phyloP scores from a whole-genome alignment of 148 eudicot genomes.

The Rhododendron molle region DNA sequence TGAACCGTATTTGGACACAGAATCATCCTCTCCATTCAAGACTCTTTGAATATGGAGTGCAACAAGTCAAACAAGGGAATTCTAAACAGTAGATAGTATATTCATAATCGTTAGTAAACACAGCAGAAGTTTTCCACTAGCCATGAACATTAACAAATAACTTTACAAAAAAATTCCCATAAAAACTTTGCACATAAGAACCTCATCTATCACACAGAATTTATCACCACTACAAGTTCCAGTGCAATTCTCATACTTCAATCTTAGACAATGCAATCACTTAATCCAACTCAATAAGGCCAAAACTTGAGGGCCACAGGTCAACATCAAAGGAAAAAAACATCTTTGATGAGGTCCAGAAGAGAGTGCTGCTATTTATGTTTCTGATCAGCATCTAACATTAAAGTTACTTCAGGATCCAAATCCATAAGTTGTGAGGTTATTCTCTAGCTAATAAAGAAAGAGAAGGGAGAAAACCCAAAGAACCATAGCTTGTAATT shows the following conservation, averaged over 20 bases:
- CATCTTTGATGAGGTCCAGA: not conserved
- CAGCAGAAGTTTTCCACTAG: not conserved
- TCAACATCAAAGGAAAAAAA: not conserved
- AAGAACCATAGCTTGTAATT: not conserved
- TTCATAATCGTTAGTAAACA: not conserved
- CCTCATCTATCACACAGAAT: not conserved
- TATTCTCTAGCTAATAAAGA: not conserved
- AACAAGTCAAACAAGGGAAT: no score
- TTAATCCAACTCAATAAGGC: not conserved
- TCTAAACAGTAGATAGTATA: not conserved
- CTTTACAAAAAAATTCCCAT: not conserved
- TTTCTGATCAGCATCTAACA: not conserved
- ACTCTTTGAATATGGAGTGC: not conserved
- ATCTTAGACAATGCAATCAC: not conserved
- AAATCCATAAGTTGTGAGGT: not conserved
- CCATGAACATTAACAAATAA: not conserved
- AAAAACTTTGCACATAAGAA: not conserved
- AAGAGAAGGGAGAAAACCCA: not conserved
- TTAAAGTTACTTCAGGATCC: not conserved
- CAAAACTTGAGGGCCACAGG: not conserved
- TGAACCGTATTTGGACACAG: not conserved
- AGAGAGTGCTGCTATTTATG: not conserved
- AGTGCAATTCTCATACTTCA: not conserved
- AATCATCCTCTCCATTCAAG: not conserved
- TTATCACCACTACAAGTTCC: not conserved